These are phyloP conservation scores for Fistulina hepatica DNA, from an alignment of 1,284 basidiomycete genomes.

Conservation along the genomic window DNA sequence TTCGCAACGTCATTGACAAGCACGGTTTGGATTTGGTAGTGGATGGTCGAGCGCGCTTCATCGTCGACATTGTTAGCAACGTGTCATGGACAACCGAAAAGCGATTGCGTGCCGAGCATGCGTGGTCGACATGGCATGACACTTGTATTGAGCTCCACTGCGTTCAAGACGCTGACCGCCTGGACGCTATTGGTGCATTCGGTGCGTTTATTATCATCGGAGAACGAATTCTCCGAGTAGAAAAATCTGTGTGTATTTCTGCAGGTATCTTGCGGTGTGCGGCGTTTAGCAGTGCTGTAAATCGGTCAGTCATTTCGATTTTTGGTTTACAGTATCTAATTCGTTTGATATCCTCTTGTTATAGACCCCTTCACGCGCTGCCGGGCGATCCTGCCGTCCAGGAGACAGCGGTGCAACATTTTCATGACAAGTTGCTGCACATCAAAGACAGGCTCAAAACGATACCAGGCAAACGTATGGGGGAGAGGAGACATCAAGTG, in stretches of 20 bases:
- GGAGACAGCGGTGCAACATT: conserved; percentile 69
- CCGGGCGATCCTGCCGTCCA: conserved; percentile 34
- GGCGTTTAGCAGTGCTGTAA: conserved; percentile 65
- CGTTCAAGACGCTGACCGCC: conserved; percentile 85
- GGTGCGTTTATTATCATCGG: conserved; percentile 35
- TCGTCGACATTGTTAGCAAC: conserved; percentile 63
- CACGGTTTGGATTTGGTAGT: conserved; percentile 43
- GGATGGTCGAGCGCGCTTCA: conserved; percentile 46
- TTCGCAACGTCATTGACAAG: conserved; percentile 32
- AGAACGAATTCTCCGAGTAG: not conserved
- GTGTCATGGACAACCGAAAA: conserved; percentile 86
- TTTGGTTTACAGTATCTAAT: not conserved
- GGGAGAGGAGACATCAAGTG: conserved; percentile 60
- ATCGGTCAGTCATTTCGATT: conserved; percentile 33
- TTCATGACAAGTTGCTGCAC: conserved; percentile 77
- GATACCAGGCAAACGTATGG: conserved; percentile 52
- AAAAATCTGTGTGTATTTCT: not conserved
- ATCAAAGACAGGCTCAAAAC: conserved; percentile 74
- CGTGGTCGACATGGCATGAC: conserved; percentile 63
- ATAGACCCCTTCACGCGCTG: conserved; percentile 59
- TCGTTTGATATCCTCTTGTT: not conserved
- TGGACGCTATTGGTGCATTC: conserved; percentile 88
- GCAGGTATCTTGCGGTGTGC: conserved; percentile 78
- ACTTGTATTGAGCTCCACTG: conserved; percentile 77
- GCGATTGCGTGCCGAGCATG: conserved; percentile 41